Base-by-base conservation (phyloP, 768 basidiomycete species). In the Lactarius sanguifluus region DNA sequence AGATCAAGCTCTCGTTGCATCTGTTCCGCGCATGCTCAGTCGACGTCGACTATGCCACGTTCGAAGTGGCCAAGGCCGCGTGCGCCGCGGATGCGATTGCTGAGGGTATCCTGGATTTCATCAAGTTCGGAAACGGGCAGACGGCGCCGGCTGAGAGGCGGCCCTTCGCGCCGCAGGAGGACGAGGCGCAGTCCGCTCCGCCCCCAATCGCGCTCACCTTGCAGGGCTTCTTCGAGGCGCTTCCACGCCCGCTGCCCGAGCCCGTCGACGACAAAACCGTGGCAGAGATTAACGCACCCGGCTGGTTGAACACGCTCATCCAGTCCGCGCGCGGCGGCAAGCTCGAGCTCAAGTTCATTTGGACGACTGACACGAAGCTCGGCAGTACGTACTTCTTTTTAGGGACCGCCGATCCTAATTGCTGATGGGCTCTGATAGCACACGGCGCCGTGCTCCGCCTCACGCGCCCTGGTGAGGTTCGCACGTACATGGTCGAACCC, bases 381-480 rank as follows among this genome's bases (percentile, higher is more conserved):
- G 80, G 80, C 61, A 71, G 86, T 86, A 70, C 73, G 83, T 25
- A 10, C 23, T 12, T 80, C 32, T 55, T 60, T 47, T 56, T 34
- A 18, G 18, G 34, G 56, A 2, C 4, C 40, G n/a, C n/a, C n/a
- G 16, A 4, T 41, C 40, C 40, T 25, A 25, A 5, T 6, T 25
- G 13, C 50, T 25, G 0, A 52, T 25, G 50, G 5, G 6, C 15
- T 23, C 50, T 25, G 50, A 12, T 59, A 88, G 86, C 85, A 16
- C 83, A 87, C 45, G 89, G 89, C 3, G 87, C 84, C 72, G 74
- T 91, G 13, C 78, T 91, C 50, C 84, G 86, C 32, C 69, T 91
- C 6, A 80, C 82, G 50, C 81, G 83, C 32, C 82, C 83, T 3
- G 78, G 76, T 5, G 81, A 84, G 64, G 81, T 80, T 43, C 80